Evolutionary conservation across 495 filamentous ascomycete species (phyloP).

Genomic region (Immersiella caudata): DNA sequence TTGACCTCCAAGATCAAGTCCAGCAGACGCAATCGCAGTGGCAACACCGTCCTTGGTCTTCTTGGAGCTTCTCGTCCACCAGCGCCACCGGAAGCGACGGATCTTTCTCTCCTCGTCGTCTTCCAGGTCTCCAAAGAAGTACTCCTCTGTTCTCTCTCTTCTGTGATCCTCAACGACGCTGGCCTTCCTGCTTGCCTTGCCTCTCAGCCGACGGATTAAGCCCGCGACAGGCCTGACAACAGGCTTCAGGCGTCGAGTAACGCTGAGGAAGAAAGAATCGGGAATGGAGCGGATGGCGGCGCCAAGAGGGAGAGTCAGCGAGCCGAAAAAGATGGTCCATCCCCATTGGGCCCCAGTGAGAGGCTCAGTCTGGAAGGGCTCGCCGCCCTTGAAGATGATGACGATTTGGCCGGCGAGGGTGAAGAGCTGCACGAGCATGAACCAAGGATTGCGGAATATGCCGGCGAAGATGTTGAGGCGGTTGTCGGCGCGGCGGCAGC

Average conservation of each 20-base stretch:
- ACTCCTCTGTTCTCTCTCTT: neutral
- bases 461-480: slow-evolving; percentile 86
- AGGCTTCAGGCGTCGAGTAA: neutral
- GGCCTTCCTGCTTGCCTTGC: neutral
- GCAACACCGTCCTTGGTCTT: neutral
- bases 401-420: slow-evolving; percentile 82
- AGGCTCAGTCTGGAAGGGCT: slow-evolving; percentile 65
- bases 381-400: slow-evolving; percentile 72
- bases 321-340: slow-evolving; percentile 8
- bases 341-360: slow-evolving; percentile 66
- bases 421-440: slow-evolving; percentile 74
- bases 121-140: neutral
- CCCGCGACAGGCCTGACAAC: neutral
- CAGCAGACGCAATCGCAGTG: neutral
- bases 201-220: neutral
- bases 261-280: neutral
- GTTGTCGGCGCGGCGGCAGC: slow-evolving; percentile 74
- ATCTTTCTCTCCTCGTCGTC: slow-evolving; percentile 11
- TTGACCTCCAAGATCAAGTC: too few species aligned
- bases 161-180: neutral
- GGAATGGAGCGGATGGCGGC: slow-evolving; percentile 11
- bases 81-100: neutral
- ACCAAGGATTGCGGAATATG: slow-evolving; percentile 74
- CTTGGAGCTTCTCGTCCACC: neutral
- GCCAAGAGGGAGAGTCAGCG: slow-evolving; percentile 4